Evolutionary conservation across 768 basidiomycete species (phyloP).

Genomic region (Rubroboletus pulcherrimus): DNA sequence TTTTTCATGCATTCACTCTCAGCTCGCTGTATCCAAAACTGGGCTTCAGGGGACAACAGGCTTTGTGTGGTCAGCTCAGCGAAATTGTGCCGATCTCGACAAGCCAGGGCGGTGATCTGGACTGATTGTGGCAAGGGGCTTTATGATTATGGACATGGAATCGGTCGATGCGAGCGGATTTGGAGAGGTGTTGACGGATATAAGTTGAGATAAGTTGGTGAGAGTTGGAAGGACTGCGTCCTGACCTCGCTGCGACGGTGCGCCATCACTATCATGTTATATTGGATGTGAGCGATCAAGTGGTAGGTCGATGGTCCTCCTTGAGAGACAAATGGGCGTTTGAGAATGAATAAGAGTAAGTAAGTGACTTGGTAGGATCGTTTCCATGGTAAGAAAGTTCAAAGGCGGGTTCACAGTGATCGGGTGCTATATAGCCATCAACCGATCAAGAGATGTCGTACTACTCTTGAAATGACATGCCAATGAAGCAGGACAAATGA

Average conservation of each 20-base stretch:
- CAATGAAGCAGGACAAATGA: slow-evolving; percentile 17
- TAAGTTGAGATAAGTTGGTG: slow-evolving; percentile 12
- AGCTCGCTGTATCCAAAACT: background rate
- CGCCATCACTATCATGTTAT: background rate
- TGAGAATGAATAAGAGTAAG: background rate
- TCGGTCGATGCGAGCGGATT: slow-evolving; percentile 14
- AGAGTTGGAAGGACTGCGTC: background rate
- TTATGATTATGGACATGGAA: slow-evolving; percentile 11
- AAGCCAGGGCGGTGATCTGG: slow-evolving; percentile 6
- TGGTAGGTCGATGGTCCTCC: background rate
- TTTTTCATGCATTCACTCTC: background rate
- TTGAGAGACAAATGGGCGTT: slow-evolving; percentile 4
- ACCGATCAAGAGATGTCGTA: slow-evolving; percentile 29
- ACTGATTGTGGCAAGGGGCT: slow-evolving; percentile 1
- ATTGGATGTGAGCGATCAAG: slow-evolving; percentile 11
- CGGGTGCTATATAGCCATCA: slow-evolving; percentile 14
- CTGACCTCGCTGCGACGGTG: slow-evolving; percentile 18
- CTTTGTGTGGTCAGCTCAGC: slow-evolving; percentile 6
- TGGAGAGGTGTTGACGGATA: slow-evolving; percentile 22
- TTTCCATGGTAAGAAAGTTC: slow-evolving; percentile 30
- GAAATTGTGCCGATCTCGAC: slow-evolving; percentile 8
- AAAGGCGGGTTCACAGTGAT: slow-evolving; percentile 14
- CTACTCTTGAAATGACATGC: slow-evolving; percentile 22
- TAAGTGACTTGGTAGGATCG: slow-evolving; percentile 12
- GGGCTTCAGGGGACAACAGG: background rate